Conservation (phyloP, 306 rosid species). For the Chamaecrista fasciculata region DNA sequence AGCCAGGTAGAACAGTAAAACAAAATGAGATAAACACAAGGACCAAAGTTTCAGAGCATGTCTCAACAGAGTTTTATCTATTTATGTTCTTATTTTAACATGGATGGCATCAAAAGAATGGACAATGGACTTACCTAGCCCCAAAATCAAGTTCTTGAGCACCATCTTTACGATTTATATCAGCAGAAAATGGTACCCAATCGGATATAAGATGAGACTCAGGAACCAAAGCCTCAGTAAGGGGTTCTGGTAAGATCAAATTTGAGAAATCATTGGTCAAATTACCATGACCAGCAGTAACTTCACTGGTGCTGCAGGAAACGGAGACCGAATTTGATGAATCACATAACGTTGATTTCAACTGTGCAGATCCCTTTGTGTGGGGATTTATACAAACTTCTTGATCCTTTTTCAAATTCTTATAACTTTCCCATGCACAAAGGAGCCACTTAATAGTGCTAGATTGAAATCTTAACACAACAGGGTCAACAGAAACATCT, state of each 20-base stretch:
- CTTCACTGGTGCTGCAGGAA: constrained; percentile 31
- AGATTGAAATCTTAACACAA: constrained; percentile 75
- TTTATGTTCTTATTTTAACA: constrained; percentile 11
- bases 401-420: constrained; percentile 47
- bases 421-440: constrained; percentile 57
- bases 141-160: constrained; percentile 84
- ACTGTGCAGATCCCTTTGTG: constrained; percentile 38
- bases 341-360: constrained; percentile 36
- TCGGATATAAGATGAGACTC: constrained; percentile 71
- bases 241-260: constrained; percentile 40
- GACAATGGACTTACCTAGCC: constrained; percentile 62
- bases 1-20: constrained; percentile 12
- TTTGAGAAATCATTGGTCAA: constrained; percentile 36
- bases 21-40: constrained; percentile 17
- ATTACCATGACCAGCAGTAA: constrained; percentile 37
- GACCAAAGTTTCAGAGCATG: background rate
- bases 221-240: constrained; percentile 50
- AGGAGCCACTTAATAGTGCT: constrained; percentile 68
- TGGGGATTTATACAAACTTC: constrained; percentile 33
- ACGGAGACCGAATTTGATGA: constrained; percentile 41
- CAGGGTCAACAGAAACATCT: constrained; percentile 68
- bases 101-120: constrained; percentile 23
- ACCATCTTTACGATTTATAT: constrained; percentile 38
- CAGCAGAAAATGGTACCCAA: constrained; percentile 67
- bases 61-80: constrained; percentile 21